A percentile compares a stretch with the other conserved stretches of the same genome.
These are phyloP conservation scores for Ceratobasidium sp. DNA, from an alignment of 1,284 basidiomycete genomes.

Conservation along the genomic window DNA sequence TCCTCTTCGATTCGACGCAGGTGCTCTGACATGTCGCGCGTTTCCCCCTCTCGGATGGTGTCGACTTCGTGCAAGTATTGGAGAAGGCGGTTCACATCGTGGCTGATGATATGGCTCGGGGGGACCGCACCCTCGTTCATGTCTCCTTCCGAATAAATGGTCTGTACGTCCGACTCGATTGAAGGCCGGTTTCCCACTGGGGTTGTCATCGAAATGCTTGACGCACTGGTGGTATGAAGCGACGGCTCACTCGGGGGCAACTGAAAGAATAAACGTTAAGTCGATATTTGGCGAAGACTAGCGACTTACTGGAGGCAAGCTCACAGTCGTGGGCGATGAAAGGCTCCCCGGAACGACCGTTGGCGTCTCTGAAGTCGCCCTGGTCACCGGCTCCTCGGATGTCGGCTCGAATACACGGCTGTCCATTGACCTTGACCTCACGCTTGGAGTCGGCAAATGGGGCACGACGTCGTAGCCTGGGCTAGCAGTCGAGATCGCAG, in stretches of 20 bases:
- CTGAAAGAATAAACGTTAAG: slow-evolving; percentile 44
- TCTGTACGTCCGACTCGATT: slow-evolving; percentile 61
- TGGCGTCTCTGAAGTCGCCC: slow-evolving; percentile 18
- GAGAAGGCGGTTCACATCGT: slow-evolving; percentile 70
- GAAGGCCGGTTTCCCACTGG: slow-evolving; percentile 67
- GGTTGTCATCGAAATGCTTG: slow-evolving; percentile 61
- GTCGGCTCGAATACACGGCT: background rate
- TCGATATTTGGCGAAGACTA: slow-evolving; percentile 41
- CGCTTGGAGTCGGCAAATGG: slow-evolving; percentile 4
- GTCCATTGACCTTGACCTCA: background rate
- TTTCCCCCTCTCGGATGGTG: slow-evolving; percentile 63
- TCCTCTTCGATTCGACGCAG: slow-evolving; percentile 67
- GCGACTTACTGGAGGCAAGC: slow-evolving; percentile 21
- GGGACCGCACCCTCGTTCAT: slow-evolving; percentile 41
- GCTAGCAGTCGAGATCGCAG: slow-evolving; percentile 4
- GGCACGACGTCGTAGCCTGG: slow-evolving; percentile 28
- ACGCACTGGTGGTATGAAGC: slow-evolving; percentile 49
- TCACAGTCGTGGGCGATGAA: slow-evolving; percentile 6
- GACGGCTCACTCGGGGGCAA: slow-evolving; percentile 52
- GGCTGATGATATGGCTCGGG: slow-evolving; percentile 57
- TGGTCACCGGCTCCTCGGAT: background rate
- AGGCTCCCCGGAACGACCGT: slow-evolving; percentile 10
- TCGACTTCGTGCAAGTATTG: slow-evolving; percentile 70
- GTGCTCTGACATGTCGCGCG: slow-evolving; percentile 63
- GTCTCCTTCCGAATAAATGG: slow-evolving; percentile 53